Evolutionary conservation across 1,284 basidiomycete genomes (phyloP).

Genomic region (Malassezia furfur): DNA sequence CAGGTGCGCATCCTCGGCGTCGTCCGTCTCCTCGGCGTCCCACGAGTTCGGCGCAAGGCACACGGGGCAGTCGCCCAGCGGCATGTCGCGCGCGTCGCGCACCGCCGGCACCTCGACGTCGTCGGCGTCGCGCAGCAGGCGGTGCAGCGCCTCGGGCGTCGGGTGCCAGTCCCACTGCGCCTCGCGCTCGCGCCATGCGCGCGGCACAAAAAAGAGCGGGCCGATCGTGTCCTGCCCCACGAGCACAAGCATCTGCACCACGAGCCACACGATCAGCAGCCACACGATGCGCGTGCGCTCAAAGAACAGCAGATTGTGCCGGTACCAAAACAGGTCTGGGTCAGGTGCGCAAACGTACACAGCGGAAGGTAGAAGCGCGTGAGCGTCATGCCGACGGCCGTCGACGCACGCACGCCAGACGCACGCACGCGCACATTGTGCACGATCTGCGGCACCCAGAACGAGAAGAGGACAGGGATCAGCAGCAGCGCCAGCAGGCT

Average conservation of each 20-base stretch:
- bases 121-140: constrained; percentile 1
- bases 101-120: constrained; percentile 11
- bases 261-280: constrained; percentile 20
- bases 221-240: constrained; percentile 4
- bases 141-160: constrained; percentile 13
- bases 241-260: constrained; percentile 7
- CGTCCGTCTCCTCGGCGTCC: not conserved
- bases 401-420: constrained; percentile 28
- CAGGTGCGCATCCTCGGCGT: not conserved
- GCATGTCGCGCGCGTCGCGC: not conserved
- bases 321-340: constrained; percentile 36
- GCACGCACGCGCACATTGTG: constrained; percentile 29
- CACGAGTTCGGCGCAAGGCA: constrained; percentile 36
- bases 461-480: constrained; percentile 20
- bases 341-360: constrained; percentile 7
- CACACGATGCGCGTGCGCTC: constrained; percentile 37
- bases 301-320: constrained; percentile 35
- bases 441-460: constrained; percentile 43
- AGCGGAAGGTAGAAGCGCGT: constrained; percentile 42
- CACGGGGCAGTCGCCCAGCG: constrained; percentile 40
- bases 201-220: constrained; percentile 14
- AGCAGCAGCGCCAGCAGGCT: not conserved
- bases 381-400: constrained; percentile 40
- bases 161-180: constrained; percentile 47
- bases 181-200: not conserved